Base-by-base conservation (phyloP, 2,329 filamentous ascomycete genomes). In the Penicillium sp. region DNA sequence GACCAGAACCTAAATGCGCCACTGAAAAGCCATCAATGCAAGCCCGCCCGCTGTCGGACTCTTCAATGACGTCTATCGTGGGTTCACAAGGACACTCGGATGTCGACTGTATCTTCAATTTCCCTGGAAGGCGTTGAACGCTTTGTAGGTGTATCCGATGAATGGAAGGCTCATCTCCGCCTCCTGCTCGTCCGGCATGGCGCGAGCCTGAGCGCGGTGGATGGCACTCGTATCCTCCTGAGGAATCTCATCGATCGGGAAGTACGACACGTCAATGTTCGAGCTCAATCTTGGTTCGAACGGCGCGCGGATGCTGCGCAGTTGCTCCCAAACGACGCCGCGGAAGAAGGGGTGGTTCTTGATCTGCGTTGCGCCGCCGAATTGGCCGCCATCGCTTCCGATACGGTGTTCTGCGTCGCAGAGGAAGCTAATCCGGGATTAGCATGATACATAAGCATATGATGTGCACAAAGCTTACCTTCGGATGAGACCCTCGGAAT, bases 171-270 rank as follows among this genome's bases (percentile, higher is more conserved):
- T 95, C 82, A 96, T 90, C 72, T 95, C 91, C 3, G 90, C 88
- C 56, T 88, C 84, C 67, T 95, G 87, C 60, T 91, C 87, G 9
- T 78, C 75, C 45, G 82, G 81, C 62, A 83, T 78, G 53, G 85
- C 83, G 55, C 85, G 79, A 43, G 87, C 88, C 70, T 94, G 87
- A 17, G 87, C 87, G 67, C 88, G 87, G 63, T 95, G 80, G 57
- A 87, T 79, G 21, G 89, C 91, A 48, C 87, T 88, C 57, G 89
- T 95, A 69, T 96, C 90, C 48, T 89, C 91, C 75, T 96, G 91
- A 62, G 95, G 89, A 65, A 98, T 96, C 71, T 98, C 93, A 66
- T 98, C 93, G 45, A 89, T 96, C 9, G 93, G 93, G 82, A 98
- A 98, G 77, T 98, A 97, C 41, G 90, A 91, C 19, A 93, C 95